Evolutionary conservation across 1,284 basidiomycete genomes (phyloP).

Genomic region (Coniferiporia sulphurascens): DNA sequence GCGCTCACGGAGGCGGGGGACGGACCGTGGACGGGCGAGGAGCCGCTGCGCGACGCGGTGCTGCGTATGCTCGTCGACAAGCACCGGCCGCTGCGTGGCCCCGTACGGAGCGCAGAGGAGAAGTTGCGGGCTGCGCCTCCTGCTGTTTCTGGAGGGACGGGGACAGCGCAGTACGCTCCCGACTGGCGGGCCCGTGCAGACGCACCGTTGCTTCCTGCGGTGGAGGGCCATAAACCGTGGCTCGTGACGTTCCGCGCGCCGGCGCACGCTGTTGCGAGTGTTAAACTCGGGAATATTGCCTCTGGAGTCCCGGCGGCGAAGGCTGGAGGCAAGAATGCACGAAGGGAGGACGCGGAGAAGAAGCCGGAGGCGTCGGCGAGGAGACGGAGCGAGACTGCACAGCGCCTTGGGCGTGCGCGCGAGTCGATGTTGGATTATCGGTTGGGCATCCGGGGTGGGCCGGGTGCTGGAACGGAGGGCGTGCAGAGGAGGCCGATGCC

Average conservation of each 20-base stretch:
- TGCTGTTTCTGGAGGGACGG: slow-evolving; percentile 20
- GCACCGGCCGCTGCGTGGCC: slow-evolving; percentile 71
- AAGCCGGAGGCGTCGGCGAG: slow-evolving; percentile 48
- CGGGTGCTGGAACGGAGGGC: slow-evolving; percentile 28
- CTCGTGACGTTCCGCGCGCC: slow-evolving; percentile 63
- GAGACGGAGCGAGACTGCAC: slow-evolving; percentile 48
- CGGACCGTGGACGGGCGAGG: slow-evolving; percentile 75
- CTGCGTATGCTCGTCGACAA: slow-evolving; percentile 84
- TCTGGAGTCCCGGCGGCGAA: slow-evolving; percentile 30
- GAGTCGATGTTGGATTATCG: slow-evolving; percentile 78
- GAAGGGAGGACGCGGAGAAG: slow-evolving; percentile 42
- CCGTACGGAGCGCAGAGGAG: slow-evolving; percentile 65
- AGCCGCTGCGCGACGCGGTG: slow-evolving; percentile 66
- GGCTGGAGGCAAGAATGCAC: slow-evolving; percentile 17
- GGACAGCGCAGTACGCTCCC: not conserved
- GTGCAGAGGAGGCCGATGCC: slow-evolving; percentile 43
- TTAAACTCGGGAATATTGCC: slow-evolving; percentile 47
- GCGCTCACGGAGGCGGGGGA: slow-evolving; percentile 30
- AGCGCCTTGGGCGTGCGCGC: slow-evolving; percentile 57
- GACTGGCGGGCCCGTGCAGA: slow-evolving; percentile 30
- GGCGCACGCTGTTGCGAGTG: slow-evolving; percentile 43
- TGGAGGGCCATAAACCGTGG: slow-evolving; percentile 61
- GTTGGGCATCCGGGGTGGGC: slow-evolving; percentile 34
- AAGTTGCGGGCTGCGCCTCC: slow-evolving; percentile 56
- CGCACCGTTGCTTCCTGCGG: slow-evolving; percentile 47